Percentiles rank a stretch among this genome's conserved stretches.
These are phyloP conservation scores for Rhodotorula babjevae DNA, from an alignment of 768 basidiomycete species.

Conservation along the genomic window DNA sequence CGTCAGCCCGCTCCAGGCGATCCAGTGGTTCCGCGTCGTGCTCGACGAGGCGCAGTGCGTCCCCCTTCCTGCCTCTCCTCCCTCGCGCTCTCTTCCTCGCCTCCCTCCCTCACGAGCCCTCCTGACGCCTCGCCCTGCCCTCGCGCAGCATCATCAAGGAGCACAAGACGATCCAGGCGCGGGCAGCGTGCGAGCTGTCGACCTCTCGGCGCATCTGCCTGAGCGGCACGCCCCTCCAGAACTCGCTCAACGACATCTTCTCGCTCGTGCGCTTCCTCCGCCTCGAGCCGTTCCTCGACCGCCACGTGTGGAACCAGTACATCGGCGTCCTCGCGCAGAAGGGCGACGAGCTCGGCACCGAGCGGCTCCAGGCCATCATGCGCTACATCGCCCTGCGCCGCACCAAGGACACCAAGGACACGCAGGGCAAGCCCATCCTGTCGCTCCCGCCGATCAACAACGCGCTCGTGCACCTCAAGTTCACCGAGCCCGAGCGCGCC, in stretches of 20 bases:
- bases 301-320: constrained; percentile 84
- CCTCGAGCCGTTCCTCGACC: constrained; percentile 85
- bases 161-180: constrained; percentile 83
- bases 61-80: background rate
- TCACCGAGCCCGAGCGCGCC: constrained; percentile 71
- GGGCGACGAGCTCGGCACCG: constrained; percentile 73
- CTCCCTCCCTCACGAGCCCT: no score
- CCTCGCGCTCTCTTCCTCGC: background rate
- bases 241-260: constrained; percentile 96
- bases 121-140: background rate
- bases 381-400: constrained; percentile 91
- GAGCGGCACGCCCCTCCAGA: constrained; percentile 98
- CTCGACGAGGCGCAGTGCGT: constrained; percentile 45
- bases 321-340: constrained; percentile 65
- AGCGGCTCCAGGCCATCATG: constrained; percentile 94
- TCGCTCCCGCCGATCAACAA: constrained; percentile 85
- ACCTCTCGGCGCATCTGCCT: constrained; percentile 89
- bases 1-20: constrained; percentile 77
- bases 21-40: constrained; percentile 73
- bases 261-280: constrained; percentile 95
- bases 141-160: constrained; percentile 84
- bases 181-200: constrained; percentile 88
- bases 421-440: constrained; percentile 78
- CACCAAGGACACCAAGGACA: constrained; percentile 81
- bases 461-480: constrained; percentile 75